phyloP scores from a whole-genome alignment of 169 alveolate genomes.

The Amoebophrya sp. region DNA sequence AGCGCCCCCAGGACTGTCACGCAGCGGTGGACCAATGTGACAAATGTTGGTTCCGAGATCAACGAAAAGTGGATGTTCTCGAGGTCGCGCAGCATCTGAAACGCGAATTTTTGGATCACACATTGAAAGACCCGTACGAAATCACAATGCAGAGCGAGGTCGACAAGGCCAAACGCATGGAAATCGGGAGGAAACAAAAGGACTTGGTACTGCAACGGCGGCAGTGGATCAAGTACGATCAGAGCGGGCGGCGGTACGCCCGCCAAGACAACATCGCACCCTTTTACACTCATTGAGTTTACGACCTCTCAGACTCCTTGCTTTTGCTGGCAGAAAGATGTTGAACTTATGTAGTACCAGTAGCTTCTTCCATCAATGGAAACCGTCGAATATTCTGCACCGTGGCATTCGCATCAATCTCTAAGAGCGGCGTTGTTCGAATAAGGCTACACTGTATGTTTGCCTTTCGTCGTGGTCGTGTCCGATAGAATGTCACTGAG shows the following conservation, averaged over 20 bases:
- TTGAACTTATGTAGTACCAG: no score
- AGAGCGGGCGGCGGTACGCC: neutral
- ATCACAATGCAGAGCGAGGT: neutral
- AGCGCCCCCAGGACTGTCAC: neutral
- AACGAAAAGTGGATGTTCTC: neutral
- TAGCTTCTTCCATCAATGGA: no score
- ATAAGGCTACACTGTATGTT: no score
- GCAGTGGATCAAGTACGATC: neutral
- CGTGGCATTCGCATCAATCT: no score
- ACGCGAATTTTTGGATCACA: neutral
- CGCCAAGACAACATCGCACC: neutral
- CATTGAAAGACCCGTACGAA: neutral
- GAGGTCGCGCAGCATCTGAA: neutral
- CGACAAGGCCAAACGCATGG: neutral
- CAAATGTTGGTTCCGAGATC: neutral
- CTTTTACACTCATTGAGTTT: no score
- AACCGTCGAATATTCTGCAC: no score
- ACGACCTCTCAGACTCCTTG: no score
- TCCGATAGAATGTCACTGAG: no score
- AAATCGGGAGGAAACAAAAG: neutral
- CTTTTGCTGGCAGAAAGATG: no score
- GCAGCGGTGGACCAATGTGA: neutral
- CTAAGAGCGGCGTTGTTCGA: no score
- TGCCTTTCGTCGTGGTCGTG: no score
- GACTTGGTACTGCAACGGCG: neutral